Percentiles rank a stretch among this genome's conserved stretches.
Evolutionary conservation across 306 rosid genomes (phyloP).

Genomic region (Prunus campanulata): DNA sequence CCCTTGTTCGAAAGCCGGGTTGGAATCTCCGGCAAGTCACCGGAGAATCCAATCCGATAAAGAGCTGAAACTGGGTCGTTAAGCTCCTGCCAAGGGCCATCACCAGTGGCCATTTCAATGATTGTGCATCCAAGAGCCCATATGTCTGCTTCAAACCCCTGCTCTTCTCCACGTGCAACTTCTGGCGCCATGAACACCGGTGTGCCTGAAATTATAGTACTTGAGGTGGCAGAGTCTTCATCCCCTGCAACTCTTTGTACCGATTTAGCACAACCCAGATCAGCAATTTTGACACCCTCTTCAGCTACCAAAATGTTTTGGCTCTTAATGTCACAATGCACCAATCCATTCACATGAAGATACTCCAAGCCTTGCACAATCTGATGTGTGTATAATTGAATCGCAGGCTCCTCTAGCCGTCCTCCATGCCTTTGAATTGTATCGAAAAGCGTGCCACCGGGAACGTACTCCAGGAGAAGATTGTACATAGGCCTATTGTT

Average conservation of each 20-base stretch:
- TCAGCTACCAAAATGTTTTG: slow-evolving; percentile 34
- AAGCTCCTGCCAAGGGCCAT: slow-evolving; percentile 38
- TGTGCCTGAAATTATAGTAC: slow-evolving; percentile 39
- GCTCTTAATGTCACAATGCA: slow-evolving; percentile 60
- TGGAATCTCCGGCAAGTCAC: slow-evolving; percentile 34
- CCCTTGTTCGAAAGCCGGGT: slow-evolving; percentile 32
- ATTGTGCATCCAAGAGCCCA: slow-evolving; percentile 64
- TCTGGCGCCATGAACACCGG: slow-evolving; percentile 60
- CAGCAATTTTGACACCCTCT: slow-evolving; percentile 41
- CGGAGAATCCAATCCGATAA: slow-evolving; percentile 43
- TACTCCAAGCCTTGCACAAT: slow-evolving; percentile 49
- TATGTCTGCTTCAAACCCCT: slow-evolving; percentile 43
- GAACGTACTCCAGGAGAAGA: slow-evolving; percentile 45
- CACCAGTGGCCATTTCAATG: slow-evolving; percentile 54
- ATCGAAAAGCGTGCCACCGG: slow-evolving; percentile 46
- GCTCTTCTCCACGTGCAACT: slow-evolving; percentile 44
- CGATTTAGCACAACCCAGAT: slow-evolving; percentile 53
- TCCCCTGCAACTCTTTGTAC: slow-evolving; percentile 9
- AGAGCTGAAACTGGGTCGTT: slow-evolving; percentile 40
- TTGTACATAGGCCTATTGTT: slow-evolving; percentile 25
- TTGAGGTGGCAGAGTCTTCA: slow-evolving; percentile 2
- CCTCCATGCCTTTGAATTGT: slow-evolving; percentile 27
- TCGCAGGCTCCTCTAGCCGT: slow-evolving; percentile 30
- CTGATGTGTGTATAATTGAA: slow-evolving; percentile 34
- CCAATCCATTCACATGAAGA: slow-evolving; percentile 38